Percentiles rank a stretch among this genome's conserved stretches.
Evolutionary conservation across 2,329 filamentous ascomycete species (phyloP).

Genomic region (Cercospora canescens): DNA sequence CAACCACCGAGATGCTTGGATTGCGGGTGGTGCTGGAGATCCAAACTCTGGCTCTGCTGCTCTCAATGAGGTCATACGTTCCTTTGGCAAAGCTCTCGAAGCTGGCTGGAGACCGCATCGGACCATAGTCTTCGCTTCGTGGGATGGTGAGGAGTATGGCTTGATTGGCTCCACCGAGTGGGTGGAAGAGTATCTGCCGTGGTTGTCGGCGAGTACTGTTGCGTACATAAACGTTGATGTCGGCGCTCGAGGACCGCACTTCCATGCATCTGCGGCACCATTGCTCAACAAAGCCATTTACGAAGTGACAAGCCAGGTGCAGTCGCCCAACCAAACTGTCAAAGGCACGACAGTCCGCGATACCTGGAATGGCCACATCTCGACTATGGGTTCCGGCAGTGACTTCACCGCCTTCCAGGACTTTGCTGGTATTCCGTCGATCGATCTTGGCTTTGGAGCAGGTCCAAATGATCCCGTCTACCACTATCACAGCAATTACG

Average conservation of each 20-base stretch:
- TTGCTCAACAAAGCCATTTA: constrained; percentile 72
- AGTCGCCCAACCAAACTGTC: constrained; percentile 69
- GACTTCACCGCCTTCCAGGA: constrained; percentile 57
- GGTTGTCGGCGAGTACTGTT: constrained; percentile 71
- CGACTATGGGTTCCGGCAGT: constrained; percentile 55
- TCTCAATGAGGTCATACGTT: constrained; percentile 74
- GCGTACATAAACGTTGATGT: constrained; percentile 88
- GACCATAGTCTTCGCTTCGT: constrained; percentile 82
- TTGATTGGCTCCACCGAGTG: constrained; percentile 86
- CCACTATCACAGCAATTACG: constrained; percentile 83
- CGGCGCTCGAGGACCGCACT: constrained; percentile 65
- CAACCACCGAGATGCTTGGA: constrained; percentile 92
- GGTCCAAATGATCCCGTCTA: constrained; percentile 54
- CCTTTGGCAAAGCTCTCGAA: constrained; percentile 69
- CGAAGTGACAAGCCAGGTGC: constrained; percentile 63
- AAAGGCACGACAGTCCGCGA: constrained; percentile 70
- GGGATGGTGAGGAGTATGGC: constrained; percentile 75
- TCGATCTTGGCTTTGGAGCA: constrained; percentile 49
- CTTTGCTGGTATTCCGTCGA: constrained; percentile 51
- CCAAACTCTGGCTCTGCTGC: constrained; percentile 81
- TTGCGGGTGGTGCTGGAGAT: constrained; percentile 79
- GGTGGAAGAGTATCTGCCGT: constrained; percentile 86
- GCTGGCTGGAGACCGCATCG: constrained; percentile 81
- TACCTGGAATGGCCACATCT: constrained; percentile 56
- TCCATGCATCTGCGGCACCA: constrained; percentile 68